Conservation (phyloP, 805 yeast species). For the Wickerhamiella alocasiicola region DNA sequence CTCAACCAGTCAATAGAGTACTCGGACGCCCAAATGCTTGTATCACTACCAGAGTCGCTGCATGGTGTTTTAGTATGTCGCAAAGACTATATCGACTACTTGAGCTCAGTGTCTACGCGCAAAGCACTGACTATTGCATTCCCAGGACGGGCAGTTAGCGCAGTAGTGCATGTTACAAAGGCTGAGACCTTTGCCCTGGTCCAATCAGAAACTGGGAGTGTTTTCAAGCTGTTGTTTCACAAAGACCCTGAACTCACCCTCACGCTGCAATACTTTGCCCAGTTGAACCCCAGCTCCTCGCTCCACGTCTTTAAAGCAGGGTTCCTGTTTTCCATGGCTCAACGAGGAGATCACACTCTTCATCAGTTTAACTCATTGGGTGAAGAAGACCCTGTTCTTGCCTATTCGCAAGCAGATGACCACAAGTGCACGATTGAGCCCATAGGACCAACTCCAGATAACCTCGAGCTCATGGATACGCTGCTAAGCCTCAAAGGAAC, state of each 20-base stretch:
- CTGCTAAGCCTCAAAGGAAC: not conserved
- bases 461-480: constrained; percentile 3
- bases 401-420: not conserved
- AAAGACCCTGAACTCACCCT: constrained; percentile 33
- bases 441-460: not conserved
- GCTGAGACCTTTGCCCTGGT: constrained; percentile 50
- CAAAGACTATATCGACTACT: not conserved
- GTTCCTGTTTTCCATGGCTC: constrained; percentile 54
- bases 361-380: constrained; percentile 75
- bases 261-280: constrained; percentile 47
- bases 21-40: not conserved
- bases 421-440: not conserved
- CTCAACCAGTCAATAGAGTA: not conserved
- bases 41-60: not conserved
- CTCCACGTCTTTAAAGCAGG: constrained; percentile 63
- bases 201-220: constrained; percentile 62
- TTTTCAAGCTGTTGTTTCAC: constrained; percentile 52
- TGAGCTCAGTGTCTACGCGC: not conserved
- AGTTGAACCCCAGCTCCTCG: constrained; percentile 47
- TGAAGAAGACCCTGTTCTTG: constrained; percentile 30
- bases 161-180: constrained; percentile 56
- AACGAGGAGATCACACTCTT: constrained; percentile 49
- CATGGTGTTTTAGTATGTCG: constrained; percentile 6
- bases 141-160: constrained; percentile 34
- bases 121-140: constrained; percentile 1